phyloP scores from a whole-genome alignment of 805 yeast genomes.

The Monosporozyma yasuniensis region DNA sequence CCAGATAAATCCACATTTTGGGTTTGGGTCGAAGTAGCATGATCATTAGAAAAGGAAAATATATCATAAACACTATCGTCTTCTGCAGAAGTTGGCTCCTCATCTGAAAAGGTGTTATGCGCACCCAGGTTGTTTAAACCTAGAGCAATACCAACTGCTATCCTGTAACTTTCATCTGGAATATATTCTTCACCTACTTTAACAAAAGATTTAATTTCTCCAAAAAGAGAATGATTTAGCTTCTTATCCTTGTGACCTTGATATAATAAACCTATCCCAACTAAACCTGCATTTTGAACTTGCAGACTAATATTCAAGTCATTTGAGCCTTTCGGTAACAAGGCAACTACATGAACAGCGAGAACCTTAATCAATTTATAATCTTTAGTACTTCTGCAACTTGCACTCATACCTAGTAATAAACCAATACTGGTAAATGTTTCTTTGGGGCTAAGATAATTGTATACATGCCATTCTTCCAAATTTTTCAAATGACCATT shows the following conservation, averaged over 20 bases:
- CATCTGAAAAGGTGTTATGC: slow-evolving; percentile 31
- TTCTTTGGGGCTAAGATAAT: slow-evolving; percentile 84
- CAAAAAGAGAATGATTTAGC: slow-evolving; percentile 69
- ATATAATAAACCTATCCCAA: slow-evolving; percentile 84
- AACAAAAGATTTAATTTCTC: slow-evolving; percentile 50
- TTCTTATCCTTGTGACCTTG: slow-evolving; percentile 70
- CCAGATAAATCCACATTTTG: not conserved
- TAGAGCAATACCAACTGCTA: slow-evolving; percentile 81
- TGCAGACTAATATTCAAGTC: slow-evolving; percentile 74
- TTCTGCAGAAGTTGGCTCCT: not conserved
- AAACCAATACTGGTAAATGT: slow-evolving; percentile 78
- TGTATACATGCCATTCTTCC: slow-evolving; percentile 95
- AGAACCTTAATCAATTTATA: slow-evolving; percentile 79
- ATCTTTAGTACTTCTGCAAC: slow-evolving; percentile 75
- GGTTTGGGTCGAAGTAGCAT: not conserved
- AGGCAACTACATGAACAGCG: slow-evolving; percentile 86
- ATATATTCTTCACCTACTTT: slow-evolving; percentile 45
- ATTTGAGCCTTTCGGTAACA: slow-evolving; percentile 83
- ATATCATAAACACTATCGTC: not conserved
- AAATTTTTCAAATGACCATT: slow-evolving; percentile 76
- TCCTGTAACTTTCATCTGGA: slow-evolving; percentile 70
- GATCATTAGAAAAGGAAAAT: not conserved
- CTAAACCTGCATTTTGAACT: slow-evolving; percentile 85
- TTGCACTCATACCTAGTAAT: slow-evolving; percentile 86
- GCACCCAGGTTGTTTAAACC: slow-evolving; percentile 79